phyloP scores from a whole-genome alignment of 73 alveolate species.

The Tetrahymena elliotti region DNA sequence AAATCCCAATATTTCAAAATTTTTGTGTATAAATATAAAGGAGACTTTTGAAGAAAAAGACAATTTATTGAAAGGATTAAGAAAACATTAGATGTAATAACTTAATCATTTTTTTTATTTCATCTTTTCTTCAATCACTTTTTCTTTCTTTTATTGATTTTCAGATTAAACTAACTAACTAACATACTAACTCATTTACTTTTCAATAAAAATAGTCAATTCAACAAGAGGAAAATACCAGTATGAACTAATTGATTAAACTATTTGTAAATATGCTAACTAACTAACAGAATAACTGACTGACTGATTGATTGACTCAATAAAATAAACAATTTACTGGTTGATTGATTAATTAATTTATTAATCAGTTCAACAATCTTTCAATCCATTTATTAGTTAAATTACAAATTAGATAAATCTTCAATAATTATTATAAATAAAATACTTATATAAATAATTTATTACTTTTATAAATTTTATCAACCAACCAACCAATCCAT shows the following conservation, averaged over 20 bases:
- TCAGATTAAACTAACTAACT: no score
- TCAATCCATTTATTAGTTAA: neutral
- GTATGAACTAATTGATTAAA: neutral
- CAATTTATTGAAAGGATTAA: neutral
- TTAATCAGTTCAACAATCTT: neutral
- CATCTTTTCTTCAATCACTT: neutral
- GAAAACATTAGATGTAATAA: neutral
- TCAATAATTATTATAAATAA: neutral
- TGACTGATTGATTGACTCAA: neutral
- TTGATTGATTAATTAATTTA: neutral
- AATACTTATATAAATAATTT: neutral
- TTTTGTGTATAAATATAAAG: neutral
- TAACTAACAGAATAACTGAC: neutral
- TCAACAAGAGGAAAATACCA: neutral
- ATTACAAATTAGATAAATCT: neutral
- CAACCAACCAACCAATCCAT: neutral
- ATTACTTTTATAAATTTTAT: neutral
- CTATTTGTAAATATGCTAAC: neutral
- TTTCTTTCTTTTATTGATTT: no score
- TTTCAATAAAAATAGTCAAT: neutral
- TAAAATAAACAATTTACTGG: no score
- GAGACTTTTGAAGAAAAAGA: neutral
- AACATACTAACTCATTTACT: neutral
- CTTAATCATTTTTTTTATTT: no score
- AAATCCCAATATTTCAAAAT: neutral